Percentiles rank a stretch among this genome's conserved stretches.
These are phyloP conservation scores for Ogataea polymorpha DNA, from an alignment of 805 yeast genomes.

Conservation along the genomic window DNA sequence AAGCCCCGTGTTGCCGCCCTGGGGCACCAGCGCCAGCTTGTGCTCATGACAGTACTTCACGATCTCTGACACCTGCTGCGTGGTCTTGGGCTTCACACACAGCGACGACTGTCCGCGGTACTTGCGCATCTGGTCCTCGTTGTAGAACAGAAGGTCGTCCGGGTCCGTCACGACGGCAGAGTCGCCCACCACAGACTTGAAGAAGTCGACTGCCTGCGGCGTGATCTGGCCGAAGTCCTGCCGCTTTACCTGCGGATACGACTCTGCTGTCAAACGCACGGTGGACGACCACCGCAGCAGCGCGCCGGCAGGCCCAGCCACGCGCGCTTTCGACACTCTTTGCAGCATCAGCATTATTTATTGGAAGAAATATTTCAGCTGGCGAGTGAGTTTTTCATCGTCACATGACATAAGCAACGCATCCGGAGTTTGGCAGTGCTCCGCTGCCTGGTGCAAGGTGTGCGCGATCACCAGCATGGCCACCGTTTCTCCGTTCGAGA, in stretches of 20 bases:
- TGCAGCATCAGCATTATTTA: neutral
- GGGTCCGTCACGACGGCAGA: conserved; percentile 49
- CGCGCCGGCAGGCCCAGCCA: neutral
- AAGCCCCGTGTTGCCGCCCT: conserved; percentile 95
- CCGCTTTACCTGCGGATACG: conserved; percentile 59
- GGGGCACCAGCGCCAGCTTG: conserved; percentile 85
- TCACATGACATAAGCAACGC: neutral
- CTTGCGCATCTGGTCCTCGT: conserved; percentile 94
- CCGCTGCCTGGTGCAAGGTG: neutral
- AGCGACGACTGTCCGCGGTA: conserved; percentile 83
- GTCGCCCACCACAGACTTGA: conserved; percentile 55
- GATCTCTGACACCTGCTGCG: conserved; percentile 73
- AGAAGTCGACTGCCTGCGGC: conserved; percentile 55
- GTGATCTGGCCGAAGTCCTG: conserved; percentile 51
- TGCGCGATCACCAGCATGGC: neutral
- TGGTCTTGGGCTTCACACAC: conserved; percentile 77
- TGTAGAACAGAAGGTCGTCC: conserved; percentile 67
- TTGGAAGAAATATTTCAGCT: neutral
- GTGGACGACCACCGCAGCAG: conserved; percentile 9
- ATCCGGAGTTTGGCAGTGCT: conserved; percentile 1
- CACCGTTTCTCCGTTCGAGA: conserved; percentile 7
- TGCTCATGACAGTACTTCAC: conserved; percentile 76
- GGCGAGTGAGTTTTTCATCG: neutral
- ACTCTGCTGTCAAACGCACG: conserved; percentile 57
- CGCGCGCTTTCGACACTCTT: neutral